Conservation (phyloP, 306 rosid genomes). For the Sesbania bispinosa region DNA sequence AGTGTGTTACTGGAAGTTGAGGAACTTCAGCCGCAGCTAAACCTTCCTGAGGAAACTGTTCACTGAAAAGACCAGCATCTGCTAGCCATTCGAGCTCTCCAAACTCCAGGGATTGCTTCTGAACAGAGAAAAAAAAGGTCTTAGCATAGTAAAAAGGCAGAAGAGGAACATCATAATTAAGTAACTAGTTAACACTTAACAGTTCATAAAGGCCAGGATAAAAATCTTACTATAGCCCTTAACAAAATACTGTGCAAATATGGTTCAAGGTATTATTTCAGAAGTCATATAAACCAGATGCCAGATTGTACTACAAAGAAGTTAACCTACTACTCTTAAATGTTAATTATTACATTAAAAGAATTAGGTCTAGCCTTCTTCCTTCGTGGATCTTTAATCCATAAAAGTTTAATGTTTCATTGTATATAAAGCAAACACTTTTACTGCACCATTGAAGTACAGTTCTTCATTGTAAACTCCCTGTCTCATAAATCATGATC, state of each 20-base stretch:
- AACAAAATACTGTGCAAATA: not conserved
- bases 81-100: constrained; percentile 93
- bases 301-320: not conserved
- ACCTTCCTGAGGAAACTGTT: constrained; percentile 59
- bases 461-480: not conserved
- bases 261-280: not conserved
- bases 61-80: constrained; percentile 68
- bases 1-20: constrained; percentile 58
- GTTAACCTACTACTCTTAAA: not conserved
- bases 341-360: not conserved
- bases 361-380: too few species aligned
- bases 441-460: not conserved
- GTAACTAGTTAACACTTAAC: not conserved
- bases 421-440: not conserved
- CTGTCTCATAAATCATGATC: not conserved
- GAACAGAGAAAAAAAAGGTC: constrained; percentile 7
- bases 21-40: constrained; percentile 95
- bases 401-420: not conserved
- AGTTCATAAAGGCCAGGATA: not conserved
- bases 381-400: not conserved
- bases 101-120: constrained; percentile 76
- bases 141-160: not conserved
- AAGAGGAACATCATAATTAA: not conserved
- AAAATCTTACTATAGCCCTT: constrained; percentile 1
- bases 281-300: not conserved